A percentile compares a stretch with the other conserved stretches of the same genome.
These are phyloP conservation scores for Carex pumila DNA, from an alignment of 176 grass and related monocot species.

Conservation along the genomic window DNA sequence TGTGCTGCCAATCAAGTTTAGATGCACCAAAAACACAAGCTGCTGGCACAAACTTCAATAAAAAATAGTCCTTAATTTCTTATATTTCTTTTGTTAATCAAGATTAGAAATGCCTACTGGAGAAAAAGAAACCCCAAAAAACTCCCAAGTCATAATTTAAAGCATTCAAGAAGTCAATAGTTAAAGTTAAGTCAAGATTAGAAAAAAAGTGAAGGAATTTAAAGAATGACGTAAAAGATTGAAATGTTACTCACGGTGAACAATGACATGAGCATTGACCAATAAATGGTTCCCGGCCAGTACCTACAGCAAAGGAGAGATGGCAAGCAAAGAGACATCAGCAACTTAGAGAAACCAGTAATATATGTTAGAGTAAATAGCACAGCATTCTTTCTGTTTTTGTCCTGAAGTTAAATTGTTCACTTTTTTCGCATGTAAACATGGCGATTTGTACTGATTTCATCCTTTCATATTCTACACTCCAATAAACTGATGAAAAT, in stretches of 20 bases:
- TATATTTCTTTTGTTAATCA: not conserved
- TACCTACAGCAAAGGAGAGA: conserved; percentile 36
- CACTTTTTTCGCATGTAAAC: not conserved
- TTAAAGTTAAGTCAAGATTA: not conserved
- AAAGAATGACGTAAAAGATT: not conserved
- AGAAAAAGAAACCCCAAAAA: not conserved
- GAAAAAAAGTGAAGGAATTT: too few relatives aligned
- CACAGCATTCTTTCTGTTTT: not conserved
- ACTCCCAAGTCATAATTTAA: not conserved
- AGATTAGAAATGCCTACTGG: conserved; percentile 3
- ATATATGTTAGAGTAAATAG: not conserved
- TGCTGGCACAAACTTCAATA: conserved; percentile 78
- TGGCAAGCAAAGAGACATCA: not conserved
- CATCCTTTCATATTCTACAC: not conserved
- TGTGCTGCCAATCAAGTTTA: conserved; percentile 58
- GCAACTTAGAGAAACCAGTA: not conserved
- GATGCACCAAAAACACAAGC: conserved; percentile 78
- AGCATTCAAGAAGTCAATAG: not conserved
- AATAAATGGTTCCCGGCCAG: conserved; percentile 58
- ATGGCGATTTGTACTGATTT: not conserved
- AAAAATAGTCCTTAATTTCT: not conserved
- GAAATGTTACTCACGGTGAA: conserved; percentile 53
- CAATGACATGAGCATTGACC: conserved; percentile 79
- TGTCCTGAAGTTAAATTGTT: not conserved
- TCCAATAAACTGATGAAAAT: not conserved